Evolutionary conservation across 768 basidiomycete genomes (phyloP), one percentile per base, ranked within the genome.

Genomic region (Chlorophyllum brunneum): DNA sequence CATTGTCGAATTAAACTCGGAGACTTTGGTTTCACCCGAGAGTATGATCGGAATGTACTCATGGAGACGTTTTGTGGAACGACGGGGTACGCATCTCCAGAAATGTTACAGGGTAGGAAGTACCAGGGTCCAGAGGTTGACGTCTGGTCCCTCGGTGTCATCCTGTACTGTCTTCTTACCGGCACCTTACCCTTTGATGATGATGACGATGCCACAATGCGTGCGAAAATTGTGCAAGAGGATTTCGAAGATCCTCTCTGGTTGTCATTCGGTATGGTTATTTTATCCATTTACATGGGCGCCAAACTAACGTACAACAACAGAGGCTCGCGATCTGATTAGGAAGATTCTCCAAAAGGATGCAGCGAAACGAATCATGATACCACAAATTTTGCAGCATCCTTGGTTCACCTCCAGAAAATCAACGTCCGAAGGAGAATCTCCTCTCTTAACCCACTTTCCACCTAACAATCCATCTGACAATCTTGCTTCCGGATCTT

Each of bases 111-210:
- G 58, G 88, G 88, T 1, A 81, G 82, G 70, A 92, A 85, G 67
- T 99, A 99, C 62, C 80, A 87, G 41, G 97, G 97, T 2, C 88
- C 88, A 89, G 94, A 98, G 79, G 93, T 95, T 41, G 94, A 98
- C 63, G 76, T 95, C 29, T 98, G 94, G 94, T 98, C 94, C 4
- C 75, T 95, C 44, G 94, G 94, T 0, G 80, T 97, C 56, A 97
- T 98, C 47, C 73, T 98, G 10, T 95, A 94, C 63, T 87, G 85
- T 46, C 78, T 97, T 27, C 76, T 97, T 38, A 93, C 92, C 0
- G 95, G 94, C 5, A 90, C 88, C 7, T 70, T 95, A 15, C 92
- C 92, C 1, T 95, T 93, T 61, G 92, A 94, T 60, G 88, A 94
- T 58, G 93, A 95, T 52, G 86, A 94, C 64, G 91, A 93, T 68